Evolutionary conservation across 129 eudicot species (phyloP), one percentile per base, ranked within the genome.

Genomic region (Flaveria sonorensis): DNA sequence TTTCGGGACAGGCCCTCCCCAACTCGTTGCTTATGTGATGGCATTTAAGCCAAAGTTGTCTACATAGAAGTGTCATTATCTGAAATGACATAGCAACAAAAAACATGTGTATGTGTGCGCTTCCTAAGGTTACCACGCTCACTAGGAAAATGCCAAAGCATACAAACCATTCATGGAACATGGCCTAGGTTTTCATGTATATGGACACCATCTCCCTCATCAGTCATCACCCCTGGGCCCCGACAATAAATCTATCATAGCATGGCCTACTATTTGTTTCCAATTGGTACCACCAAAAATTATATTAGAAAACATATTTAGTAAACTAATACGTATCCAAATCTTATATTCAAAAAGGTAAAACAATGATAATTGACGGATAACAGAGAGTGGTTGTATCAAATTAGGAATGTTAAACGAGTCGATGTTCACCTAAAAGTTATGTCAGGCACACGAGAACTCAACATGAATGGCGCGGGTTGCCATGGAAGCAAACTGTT

Each of bases 71-170:
- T 42, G 68, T 48, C 45, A 62, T 28, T 62, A 24, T 50, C 8
- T 50, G 32, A 11, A 50, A 70, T 1, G 0, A 46, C 7, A 11
- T 47, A 70, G 26, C 68, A 24, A 53, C 56, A 36, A 52, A 51
- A 67, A 26, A 74, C 10, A 73, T 51, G 3, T 39, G 32, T 55
- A 77, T 42, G 28, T 57, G 69, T 78, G 76, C 69, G 76, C 42
- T 69, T 68, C 82, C 30, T 43, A 42, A 24, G 40, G 50, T 2
- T 70, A 76, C 70, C 82, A 55, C 70, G 36, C 50, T 69, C 40
- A 12, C 32, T 39, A 78, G 70, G 82, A 47, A 78, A 69, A 77
- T 43, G 61, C 45, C 46, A 77, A 59, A 57, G 23, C 60, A 12
- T 43, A 42, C 68, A 56, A 53, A 52, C 75, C 76, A 78, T 55